Evolutionary conservation across 1,284 basidiomycete genomes (phyloP), one percentile per base, ranked within the genome.

Genomic region (Sporisorium sorghi): DNA sequence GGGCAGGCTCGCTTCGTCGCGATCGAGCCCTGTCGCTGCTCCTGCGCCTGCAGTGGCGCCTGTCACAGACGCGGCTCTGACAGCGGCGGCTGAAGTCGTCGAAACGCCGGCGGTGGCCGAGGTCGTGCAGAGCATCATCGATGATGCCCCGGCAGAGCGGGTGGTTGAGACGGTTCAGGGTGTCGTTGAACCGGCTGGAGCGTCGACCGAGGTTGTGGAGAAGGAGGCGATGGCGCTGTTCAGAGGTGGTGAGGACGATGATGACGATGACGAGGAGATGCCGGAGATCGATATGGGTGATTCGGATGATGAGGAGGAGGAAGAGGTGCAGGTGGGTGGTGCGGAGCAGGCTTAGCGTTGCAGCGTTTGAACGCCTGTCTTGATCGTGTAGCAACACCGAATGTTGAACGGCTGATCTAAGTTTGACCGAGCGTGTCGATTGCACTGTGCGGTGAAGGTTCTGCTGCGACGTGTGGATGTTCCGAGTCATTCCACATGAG

Each of bases 251-350:
- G 48, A 21, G 17, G 35, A 40, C 28, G 59, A 58, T 14, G 66
- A 68, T 21, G 70, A 74, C 24, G 77, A 76, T 32, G 74, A 76
- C 21, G 77, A 79, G 44, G 77, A 64, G 12, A 69, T 79, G 72
- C 77, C 77, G 0, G 56, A 54, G 39, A 74, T 79, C 26, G 68
- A 79, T n/a, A 49, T 77, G 54, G 60, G 60, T 12, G 60, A 58
- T 8, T 77, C 77, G 40, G 77, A 74, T n/a, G 65, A 70, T 0
- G 77, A 71, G 1, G 62, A 74, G 3, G 58, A 48, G 7, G 51
- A 28, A 5, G 21, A 48, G 23, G 33, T 17, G 26, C n/a, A n/a
- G n/a, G n/a, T n/a, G n/a, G n/a, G n/a, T n/a, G 46, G 26, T 19
- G 28, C 1, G 19, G 52, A 32, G 23, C 9, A 47, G 7, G 33